phyloP scores from a whole-genome alignment of 495 filamentous ascomycete genomes.

The Penicillium taxi region DNA sequence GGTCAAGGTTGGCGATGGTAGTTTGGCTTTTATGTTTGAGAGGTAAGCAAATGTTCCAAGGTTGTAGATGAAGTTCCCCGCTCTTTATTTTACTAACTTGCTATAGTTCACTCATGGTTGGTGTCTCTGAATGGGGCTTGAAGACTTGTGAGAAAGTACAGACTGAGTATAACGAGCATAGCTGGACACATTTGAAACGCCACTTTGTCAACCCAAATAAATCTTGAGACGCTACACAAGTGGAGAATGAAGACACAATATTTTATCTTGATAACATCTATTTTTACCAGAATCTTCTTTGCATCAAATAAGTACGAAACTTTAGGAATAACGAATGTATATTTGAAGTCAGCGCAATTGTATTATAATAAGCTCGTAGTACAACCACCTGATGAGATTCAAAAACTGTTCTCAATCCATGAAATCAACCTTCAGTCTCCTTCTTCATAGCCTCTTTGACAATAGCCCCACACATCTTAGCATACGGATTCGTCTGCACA shows the following conservation, averaged over 20 bases:
- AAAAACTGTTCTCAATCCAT: no score
- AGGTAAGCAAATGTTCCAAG: conserved; percentile 28
- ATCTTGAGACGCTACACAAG: no score
- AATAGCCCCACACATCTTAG: conserved; percentile 82
- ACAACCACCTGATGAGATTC: no score
- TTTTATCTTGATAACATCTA: no score
- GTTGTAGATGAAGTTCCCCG: conserved; percentile 2
- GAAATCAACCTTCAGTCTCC: conserved; percentile 44
- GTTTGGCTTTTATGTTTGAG: conserved; percentile 65
- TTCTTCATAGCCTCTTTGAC: conserved; percentile 78
- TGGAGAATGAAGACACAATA: no score
- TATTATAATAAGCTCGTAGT: no score
- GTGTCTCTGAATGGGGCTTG: conserved; percentile 86
- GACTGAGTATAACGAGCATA: conserved; percentile 73
- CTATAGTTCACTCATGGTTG: conserved; percentile 69
- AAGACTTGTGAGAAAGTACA: conserved; percentile 80
- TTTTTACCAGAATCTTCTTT: no score
- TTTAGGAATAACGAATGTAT: no score
- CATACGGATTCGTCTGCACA: conserved; percentile 77
- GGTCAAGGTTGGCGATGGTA: conserved; percentile 52
- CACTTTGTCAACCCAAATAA: conserved; percentile 61
- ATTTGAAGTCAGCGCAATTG: no score
- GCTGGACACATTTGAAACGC: conserved; percentile 71
- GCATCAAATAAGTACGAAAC: no score
- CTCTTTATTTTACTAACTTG: conserved; percentile 1